Evolutionary conservation across 768 basidiomycete species (phyloP), one percentile per base, ranked within the genome.

Genomic region (Lanmaoa pseudosensibilis): DNA sequence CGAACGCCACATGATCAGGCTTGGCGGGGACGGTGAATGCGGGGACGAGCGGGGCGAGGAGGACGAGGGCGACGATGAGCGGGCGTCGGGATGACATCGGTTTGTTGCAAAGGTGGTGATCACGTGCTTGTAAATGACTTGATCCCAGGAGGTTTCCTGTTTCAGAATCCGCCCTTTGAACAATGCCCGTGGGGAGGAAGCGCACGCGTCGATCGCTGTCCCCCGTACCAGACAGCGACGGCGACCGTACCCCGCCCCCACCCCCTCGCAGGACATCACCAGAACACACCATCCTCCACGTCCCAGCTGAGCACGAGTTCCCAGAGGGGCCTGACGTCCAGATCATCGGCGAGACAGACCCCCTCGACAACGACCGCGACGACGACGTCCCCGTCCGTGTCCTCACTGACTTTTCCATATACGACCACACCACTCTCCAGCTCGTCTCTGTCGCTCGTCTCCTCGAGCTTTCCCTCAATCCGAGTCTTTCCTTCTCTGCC

Each of bases 1-100:
- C 78, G 72, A 90, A 85, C 15, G 82, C 80, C 56, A 77, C 67
- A 62, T 92, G 87, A 39, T 73, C 75, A 27, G 80, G 81, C 60
- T 77, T 81, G 50, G 43, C 48, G 19, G 65, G 67, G 40, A 52
- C 41, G 37, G 34, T 32, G 49, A 46, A 11, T 27, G 46, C 61
- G 40, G 45, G 23, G 53, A 39, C 25, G 40, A 55, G 16, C 10
- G 49, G 33, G 12, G 15, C 46, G 57, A 64, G 19, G 51, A 62
- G 46, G 40, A 37, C 52, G 46, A 58, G 32, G 33, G 16, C 52
- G 52, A 41, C 41, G 59, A 41, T 21, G 50, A 58, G 38, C 41
- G 38, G 45, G 57, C 6, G 61, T 61, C 50, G 34, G 40, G 37
- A 44, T 54, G 54, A 19, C 65, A 69, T 67, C 23, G 21, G 49